phyloP scores from a whole-genome alignment of 495 filamentous ascomycete genomes.

The Penicillium fimorum region DNA sequence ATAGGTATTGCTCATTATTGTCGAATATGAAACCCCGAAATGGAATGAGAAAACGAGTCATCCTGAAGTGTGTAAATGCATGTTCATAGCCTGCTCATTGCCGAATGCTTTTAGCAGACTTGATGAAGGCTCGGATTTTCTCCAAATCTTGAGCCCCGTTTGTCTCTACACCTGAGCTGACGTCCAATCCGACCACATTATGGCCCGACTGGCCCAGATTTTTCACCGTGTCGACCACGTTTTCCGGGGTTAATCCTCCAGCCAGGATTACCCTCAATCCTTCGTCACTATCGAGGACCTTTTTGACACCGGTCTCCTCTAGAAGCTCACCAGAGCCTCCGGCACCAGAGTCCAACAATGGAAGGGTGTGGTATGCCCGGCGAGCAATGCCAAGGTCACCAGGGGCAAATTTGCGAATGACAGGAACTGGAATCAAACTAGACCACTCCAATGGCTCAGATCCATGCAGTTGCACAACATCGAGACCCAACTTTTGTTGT shows the following conservation, averaged over 20 bases:
- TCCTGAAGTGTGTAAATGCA: not conserved
- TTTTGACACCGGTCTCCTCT: constrained; percentile 62
- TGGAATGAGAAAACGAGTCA: constrained; percentile 5
- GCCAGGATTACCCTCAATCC: constrained; percentile 73
- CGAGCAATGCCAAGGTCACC: constrained; percentile 66
- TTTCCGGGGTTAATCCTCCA: constrained; percentile 75
- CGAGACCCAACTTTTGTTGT: constrained; percentile 73
- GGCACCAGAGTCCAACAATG: constrained; percentile 79
- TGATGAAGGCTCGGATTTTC: constrained; percentile 80
- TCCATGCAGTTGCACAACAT: constrained; percentile 90
- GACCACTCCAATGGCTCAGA: constrained; percentile 92
- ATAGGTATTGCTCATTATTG: not conserved
- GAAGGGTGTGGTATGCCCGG: constrained; percentile 77
- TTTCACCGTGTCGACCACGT: constrained; percentile 63
- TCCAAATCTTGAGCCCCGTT: constrained; percentile 76
- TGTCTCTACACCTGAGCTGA: constrained; percentile 89
- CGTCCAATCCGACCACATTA: constrained; percentile 80
- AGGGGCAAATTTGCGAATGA: constrained; percentile 78
- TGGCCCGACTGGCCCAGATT: constrained; percentile 53
- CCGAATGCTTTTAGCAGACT: constrained; percentile 58
- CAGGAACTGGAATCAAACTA: constrained; percentile 78
- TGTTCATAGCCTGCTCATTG: constrained; percentile 16
- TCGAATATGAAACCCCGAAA: not conserved
- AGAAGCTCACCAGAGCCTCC: constrained; percentile 79
- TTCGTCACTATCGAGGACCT: constrained; percentile 58